A percentile compares a stretch with the other conserved stretches of the same genome.
Conservation (phyloP, 176 grass and related monocot genomes). For the Pontederia crassipes region DNA sequence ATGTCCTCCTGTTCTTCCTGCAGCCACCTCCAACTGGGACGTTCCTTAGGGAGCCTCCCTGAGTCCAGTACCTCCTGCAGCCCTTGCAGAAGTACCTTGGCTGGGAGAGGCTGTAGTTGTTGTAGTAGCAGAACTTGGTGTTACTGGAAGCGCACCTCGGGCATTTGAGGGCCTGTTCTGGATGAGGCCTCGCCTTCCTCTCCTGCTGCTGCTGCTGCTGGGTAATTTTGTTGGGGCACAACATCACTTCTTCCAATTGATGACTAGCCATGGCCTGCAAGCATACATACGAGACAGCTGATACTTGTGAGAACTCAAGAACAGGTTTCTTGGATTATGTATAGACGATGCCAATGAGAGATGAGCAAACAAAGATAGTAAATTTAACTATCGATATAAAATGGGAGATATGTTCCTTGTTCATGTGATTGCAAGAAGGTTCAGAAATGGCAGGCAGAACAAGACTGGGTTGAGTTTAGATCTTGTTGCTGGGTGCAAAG, state of each 20-base stretch:
- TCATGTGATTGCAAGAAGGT: no score
- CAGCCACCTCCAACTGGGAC: slow-evolving; percentile 26
- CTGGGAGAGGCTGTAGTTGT: slow-evolving; percentile 48
- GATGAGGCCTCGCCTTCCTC: slow-evolving; percentile 30
- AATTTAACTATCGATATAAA: not conserved
- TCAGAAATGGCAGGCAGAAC: no score
- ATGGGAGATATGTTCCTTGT: no score
- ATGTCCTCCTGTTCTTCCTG: slow-evolving; percentile 26
- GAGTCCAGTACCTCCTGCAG: slow-evolving; percentile 42
- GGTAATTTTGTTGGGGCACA: not conserved
- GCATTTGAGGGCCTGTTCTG: slow-evolving; percentile 31
- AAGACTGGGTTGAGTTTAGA: no score
- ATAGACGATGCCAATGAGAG: not conserved
- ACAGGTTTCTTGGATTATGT: no score
- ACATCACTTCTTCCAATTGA: not conserved
- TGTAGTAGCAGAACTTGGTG: slow-evolving; percentile 73
- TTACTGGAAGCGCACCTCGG: slow-evolving; percentile 40
- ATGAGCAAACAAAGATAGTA: not conserved
- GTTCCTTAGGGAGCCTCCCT: slow-evolving; percentile 28
- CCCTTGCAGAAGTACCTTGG: slow-evolving; percentile 45
- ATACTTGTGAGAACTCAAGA: no score
- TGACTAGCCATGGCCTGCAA: slow-evolving; percentile 3
- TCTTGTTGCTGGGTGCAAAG: no score
- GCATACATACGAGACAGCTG: not conserved
- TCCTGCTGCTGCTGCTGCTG: slow-evolving; percentile 21